Conservation (phyloP, 2,329 filamentous ascomycete genomes). For the Claviceps sp. region DNA sequence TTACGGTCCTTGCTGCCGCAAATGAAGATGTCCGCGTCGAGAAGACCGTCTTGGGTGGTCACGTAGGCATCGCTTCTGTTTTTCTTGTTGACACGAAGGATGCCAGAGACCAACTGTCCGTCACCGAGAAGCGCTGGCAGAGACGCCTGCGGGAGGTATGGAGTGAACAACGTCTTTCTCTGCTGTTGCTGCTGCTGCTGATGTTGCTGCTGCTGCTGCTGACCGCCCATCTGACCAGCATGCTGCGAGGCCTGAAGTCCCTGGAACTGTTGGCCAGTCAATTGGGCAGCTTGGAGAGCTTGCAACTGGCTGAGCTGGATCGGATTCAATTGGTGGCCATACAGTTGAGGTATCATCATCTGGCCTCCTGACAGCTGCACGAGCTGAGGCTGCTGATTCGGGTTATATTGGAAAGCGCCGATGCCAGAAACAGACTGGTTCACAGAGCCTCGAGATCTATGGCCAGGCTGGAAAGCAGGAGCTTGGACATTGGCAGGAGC, state of each 20-base stretch:
- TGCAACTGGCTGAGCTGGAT: conserved; percentile 84
- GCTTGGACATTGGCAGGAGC: conserved; percentile 34
- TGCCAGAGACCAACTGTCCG: conserved; percentile 89
- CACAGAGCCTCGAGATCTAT: conserved; percentile 74
- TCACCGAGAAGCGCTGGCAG: conserved; percentile 81
- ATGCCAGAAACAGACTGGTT: conserved; percentile 75
- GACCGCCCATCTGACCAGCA: conserved; percentile 49
- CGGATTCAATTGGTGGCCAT: conserved; percentile 76
- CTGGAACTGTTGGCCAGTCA: conserved; percentile 64
- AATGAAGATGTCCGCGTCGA: conserved; percentile 98
- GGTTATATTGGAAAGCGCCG: conserved; percentile 73
- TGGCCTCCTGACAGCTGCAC: conserved; percentile 76
- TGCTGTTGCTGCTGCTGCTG: conserved; percentile 61
- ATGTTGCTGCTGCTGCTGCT: conserved; percentile 39
- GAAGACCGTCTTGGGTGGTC: conserved; percentile 69
- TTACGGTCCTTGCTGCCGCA: conserved; percentile 99
- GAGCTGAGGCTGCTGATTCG: conserved; percentile 64
- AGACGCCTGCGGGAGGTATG: conserved; percentile 89
- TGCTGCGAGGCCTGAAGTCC: conserved; percentile 60
- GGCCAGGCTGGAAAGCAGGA: conserved; percentile 79
- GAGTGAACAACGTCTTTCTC: conserved; percentile 96
- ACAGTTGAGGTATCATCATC: conserved; percentile 77
- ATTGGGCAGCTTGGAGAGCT: conserved; percentile 77
- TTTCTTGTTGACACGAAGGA: conserved; percentile 98
- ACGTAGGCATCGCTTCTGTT: conserved; percentile 98